phyloP scores from a whole-genome alignment of 108 stramenopile species.

The Fragilaria radians region DNA sequence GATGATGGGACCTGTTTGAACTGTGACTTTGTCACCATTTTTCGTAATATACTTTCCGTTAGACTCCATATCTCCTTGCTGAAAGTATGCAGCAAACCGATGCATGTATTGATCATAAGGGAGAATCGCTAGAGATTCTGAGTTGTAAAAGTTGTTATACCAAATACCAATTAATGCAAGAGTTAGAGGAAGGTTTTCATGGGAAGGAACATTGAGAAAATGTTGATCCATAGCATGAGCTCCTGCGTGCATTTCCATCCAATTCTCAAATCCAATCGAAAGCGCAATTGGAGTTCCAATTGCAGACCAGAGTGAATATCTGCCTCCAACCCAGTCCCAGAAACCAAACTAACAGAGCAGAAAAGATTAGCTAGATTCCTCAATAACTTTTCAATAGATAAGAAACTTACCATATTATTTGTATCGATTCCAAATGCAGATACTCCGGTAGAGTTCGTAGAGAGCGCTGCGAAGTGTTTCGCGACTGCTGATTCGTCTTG shows the following conservation, averaged over 20 bases:
- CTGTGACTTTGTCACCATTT: conserved; percentile 49
- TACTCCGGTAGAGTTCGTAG: conserved; percentile 58
- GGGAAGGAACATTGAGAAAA: conserved; percentile 87
- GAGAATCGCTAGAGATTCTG: conserved; percentile 86
- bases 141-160: conserved; percentile 97
- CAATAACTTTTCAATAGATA: too few species aligned
- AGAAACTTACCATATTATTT: conserved; percentile 60
- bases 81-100: conserved; percentile 96
- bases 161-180: conserved; percentile 95
- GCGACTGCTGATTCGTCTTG: conserved; percentile 65
- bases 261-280: conserved; percentile 85
- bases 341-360: conserved; percentile 85
- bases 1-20: conserved; percentile 78
- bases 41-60: conserved; percentile 93
- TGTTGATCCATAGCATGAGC: conserved; percentile 97
- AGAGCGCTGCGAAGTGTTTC: conserved; percentile 92
- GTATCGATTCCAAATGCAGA: conserved; percentile 87
- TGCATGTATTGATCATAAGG: conserved; percentile 96
- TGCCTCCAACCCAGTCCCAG: conserved; percentile 99
- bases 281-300: conserved; percentile 90
- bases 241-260: conserved; percentile 92
- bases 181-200: conserved; percentile 92
- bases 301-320: conserved; percentile 87
- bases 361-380: conserved; percentile 1
- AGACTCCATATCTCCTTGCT: conserved; percentile 99